Evolutionary conservation across 108 stramenopile genomes (phyloP).

Genomic region (Parietichytrium sp.): DNA sequence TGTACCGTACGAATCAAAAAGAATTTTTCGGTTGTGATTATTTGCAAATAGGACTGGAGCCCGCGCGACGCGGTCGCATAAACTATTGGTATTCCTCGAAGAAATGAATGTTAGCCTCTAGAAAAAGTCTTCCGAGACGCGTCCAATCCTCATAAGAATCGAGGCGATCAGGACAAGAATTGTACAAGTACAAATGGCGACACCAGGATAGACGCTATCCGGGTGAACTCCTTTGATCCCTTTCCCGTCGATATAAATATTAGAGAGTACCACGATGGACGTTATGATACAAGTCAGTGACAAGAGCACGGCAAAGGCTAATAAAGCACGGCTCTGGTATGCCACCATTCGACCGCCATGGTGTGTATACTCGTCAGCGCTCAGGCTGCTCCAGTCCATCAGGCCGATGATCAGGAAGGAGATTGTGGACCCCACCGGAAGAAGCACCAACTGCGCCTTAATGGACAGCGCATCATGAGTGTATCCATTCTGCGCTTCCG

Average conservation of each 20-base stretch:
- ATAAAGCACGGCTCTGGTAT: conserved; percentile 19
- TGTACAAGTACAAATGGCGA: too few species aligned
- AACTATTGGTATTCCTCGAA: too few species aligned
- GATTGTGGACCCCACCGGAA: conserved; percentile 7
- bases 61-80: too few species aligned
- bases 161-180: too few species aligned
- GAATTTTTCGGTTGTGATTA: too few species aligned
- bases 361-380: conserved; percentile 27
- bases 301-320: background rate
- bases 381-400: conserved; percentile 29
- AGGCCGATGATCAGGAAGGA: background rate
- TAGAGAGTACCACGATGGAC: background rate
- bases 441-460: conserved; percentile 14
- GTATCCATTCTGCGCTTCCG: conserved; percentile 23
- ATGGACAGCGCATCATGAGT: background rate
- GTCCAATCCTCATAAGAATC: too few species aligned
- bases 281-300: conserved; percentile 19
- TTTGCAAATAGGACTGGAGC: too few species aligned
- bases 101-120: too few species aligned
- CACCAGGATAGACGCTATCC: background rate
- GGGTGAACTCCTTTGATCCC: background rate
- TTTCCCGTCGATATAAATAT: background rate
- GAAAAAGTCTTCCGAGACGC: too few species aligned
- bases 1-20: too few species aligned
- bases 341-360: conserved; percentile 17